Evolutionary conservation across 441 rosid genomes (phyloP).

Genomic region (Arabidopsis lyrata): DNA sequence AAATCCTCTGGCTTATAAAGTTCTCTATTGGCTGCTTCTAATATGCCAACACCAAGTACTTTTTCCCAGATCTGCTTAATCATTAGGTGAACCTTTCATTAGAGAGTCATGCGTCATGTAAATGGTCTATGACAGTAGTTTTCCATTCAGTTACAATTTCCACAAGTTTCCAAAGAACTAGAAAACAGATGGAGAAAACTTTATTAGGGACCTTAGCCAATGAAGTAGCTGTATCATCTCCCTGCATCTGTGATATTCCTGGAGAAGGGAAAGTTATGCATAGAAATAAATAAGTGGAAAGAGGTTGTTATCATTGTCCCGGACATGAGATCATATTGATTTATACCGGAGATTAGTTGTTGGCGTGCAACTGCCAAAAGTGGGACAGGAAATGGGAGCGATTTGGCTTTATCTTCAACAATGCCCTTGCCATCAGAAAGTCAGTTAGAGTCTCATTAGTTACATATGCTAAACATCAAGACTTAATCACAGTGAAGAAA

Average conservation of each 20-base stretch:
- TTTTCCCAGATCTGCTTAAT: constrained; percentile 75
- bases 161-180: constrained; percentile 31
- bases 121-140: constrained; percentile 22
- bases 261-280: constrained; percentile 43
- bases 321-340: constrained; percentile 21
- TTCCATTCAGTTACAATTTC: constrained; percentile 19
- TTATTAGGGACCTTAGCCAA: constrained; percentile 65
- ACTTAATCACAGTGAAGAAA: constrained; percentile 4
- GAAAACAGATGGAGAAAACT: constrained; percentile 36
- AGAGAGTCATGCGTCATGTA: constrained; percentile 13
- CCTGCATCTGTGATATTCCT: constrained; percentile 68
- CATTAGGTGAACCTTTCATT: constrained; percentile 27
- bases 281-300: constrained; percentile 26
- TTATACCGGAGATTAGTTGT: constrained; percentile 82
- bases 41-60: constrained; percentile 68
- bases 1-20: constrained; percentile 76
- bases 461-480: constrained; percentile 28
- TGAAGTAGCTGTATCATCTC: constrained; percentile 54
- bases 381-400: constrained; percentile 81
- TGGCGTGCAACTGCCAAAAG: constrained; percentile 86
- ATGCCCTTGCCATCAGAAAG: constrained; percentile 59
- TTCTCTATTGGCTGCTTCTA: constrained; percentile 70
- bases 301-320: constrained; percentile 13
- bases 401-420: constrained; percentile 77
- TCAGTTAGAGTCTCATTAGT: constrained; percentile 42